These are phyloP conservation scores for Athelia sp. DNA, from an alignment of 1,284 basidiomycete species.

Conservation along the genomic window DNA sequence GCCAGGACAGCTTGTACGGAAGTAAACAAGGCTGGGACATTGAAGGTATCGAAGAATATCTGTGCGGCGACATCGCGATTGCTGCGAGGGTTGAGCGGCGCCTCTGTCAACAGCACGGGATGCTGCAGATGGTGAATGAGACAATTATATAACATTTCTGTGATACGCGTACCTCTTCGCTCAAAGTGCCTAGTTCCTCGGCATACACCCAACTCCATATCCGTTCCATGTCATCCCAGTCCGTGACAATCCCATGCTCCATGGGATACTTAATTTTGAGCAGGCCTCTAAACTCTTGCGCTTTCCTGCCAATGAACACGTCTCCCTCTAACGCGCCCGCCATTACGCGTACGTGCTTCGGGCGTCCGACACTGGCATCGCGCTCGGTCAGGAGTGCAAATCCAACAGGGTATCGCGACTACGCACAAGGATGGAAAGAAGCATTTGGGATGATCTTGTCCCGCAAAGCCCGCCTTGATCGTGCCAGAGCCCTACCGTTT, in stretches of 20 bases:
- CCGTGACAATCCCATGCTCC: constrained; percentile 90
- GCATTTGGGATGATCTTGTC: constrained; percentile 96
- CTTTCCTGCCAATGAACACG: constrained; percentile 88
- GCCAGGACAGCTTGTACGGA: constrained; percentile 97
- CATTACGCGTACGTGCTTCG: constrained; percentile 96
- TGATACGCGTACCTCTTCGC: constrained; percentile 74
- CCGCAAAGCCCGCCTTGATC: constrained; percentile 97
- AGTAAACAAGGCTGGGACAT: constrained; percentile 96
- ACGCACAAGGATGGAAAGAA: constrained; percentile 98
- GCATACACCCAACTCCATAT: constrained; percentile 98
- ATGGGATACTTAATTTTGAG: constrained; percentile 99
- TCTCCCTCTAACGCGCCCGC: constrained; percentile 92
- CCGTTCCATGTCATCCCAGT: constrained; percentile 99
- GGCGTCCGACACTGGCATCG: constrained; percentile 79
- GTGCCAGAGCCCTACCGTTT: constrained; percentile 83
- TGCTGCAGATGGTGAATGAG: constrained; percentile 54
- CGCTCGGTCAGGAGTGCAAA: neutral
- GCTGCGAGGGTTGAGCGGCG: constrained; percentile 89
- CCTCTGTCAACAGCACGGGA: constrained; percentile 93
- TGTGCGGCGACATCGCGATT: constrained; percentile 95
- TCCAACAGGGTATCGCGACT: constrained; percentile 11
- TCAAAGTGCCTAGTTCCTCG: constrained; percentile 89
- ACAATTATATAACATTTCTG: constrained; percentile 6
- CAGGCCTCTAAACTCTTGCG: constrained; percentile 90
- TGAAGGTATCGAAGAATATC: constrained; percentile 99